Percentiles rank a stretch among this genome's conserved stretches.
These are phyloP conservation scores for Backusella sp. DNA, from an alignment of 192 early-diverging fungal genomes.

Conservation along the genomic window DNA sequence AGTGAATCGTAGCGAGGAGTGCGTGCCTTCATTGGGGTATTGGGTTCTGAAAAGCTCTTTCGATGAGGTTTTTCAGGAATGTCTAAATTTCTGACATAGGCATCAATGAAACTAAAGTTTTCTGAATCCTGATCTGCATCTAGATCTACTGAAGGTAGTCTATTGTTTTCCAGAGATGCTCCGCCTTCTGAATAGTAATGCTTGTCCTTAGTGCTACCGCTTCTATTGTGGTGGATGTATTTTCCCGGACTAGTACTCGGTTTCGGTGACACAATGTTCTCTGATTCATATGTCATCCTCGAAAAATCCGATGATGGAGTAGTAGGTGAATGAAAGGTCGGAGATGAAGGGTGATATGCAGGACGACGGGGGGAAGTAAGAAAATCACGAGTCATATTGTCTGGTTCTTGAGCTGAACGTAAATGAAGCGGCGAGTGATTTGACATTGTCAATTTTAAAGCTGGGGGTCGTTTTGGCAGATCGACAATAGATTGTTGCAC, in stretches of 20 bases:
- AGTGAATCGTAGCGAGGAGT: not conserved
- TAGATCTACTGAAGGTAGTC: not conserved
- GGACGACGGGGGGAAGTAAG: not conserved
- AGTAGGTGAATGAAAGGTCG: not conserved
- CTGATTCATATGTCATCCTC: not conserved
- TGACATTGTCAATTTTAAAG: constrained; percentile 6
- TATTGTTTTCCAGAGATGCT: not conserved
- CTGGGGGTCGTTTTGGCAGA: constrained; percentile 9
- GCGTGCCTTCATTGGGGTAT: not conserved
- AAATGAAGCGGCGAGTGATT: constrained; percentile 11
- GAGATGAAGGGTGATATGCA: not conserved
- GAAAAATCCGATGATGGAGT: not conserved
- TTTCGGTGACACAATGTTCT: not conserved
- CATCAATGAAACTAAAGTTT: not conserved
- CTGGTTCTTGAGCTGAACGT: constrained; percentile 1
- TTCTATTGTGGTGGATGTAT: not conserved
- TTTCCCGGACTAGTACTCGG: not conserved
- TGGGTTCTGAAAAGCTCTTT: not conserved
- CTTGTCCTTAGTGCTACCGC: not conserved
- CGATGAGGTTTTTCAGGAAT: not conserved
- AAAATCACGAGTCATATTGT: not conserved
- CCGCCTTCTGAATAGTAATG: not conserved
- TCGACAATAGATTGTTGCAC: not conserved
- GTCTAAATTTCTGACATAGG: not conserved
- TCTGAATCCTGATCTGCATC: not conserved